phyloP scores from a whole-genome alignment of 2,329 filamentous ascomycete species.

The Balansia obtecta region DNA sequence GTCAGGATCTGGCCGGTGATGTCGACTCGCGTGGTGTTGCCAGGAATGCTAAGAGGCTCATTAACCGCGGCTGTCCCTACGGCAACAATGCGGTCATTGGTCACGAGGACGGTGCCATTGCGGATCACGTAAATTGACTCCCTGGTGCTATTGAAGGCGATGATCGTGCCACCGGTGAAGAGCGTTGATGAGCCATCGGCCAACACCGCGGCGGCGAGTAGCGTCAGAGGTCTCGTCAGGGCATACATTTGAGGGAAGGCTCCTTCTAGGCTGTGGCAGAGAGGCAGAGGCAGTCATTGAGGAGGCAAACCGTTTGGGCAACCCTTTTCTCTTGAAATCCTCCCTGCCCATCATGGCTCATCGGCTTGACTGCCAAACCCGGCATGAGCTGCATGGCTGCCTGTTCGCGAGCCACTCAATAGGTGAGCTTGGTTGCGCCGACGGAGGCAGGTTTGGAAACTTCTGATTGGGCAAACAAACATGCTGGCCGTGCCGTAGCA shows the following conservation, averaged over 20 bases:
- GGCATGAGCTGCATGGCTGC: too few relatives aligned
- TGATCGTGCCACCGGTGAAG: background rate
- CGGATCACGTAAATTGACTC: background rate
- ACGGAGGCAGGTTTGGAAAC: too few relatives aligned
- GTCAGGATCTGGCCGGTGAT: conserved; percentile 37
- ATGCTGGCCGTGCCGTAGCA: too few relatives aligned
- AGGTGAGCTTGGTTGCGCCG: too few relatives aligned
- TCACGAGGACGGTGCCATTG: background rate
- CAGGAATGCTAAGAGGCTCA: background rate
- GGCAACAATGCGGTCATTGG: background rate
- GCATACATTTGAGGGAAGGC: background rate
- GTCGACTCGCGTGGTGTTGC: conserved; percentile 29
- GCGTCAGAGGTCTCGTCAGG: background rate
- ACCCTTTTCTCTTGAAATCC: too few relatives aligned
- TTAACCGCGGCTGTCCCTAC: background rate
- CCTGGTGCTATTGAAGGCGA: background rate
- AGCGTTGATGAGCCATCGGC: background rate
- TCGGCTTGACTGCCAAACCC: too few relatives aligned
- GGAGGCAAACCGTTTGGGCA: too few relatives aligned
- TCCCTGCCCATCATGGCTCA: too few relatives aligned
- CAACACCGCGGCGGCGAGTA: background rate
- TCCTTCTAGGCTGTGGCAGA: too few relatives aligned
- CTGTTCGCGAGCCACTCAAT: too few relatives aligned
- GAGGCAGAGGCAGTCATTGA: too few relatives aligned
- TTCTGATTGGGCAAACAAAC: too few relatives aligned